phyloP scores from a whole-genome alignment of 306 rosid species.

The Acacia acuminata region DNA sequence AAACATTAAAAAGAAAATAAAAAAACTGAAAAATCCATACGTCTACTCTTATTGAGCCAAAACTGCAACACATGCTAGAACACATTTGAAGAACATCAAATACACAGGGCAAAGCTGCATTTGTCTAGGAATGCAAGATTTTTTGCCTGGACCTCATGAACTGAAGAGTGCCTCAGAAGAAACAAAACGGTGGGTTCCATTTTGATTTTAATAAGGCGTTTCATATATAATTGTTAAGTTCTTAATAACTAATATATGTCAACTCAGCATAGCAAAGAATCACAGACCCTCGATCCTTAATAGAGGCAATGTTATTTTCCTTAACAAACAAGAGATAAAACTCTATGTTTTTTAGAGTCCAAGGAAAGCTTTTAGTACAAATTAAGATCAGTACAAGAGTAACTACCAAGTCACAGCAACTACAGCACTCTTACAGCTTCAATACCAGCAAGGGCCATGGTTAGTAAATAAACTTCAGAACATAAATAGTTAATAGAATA shows the following conservation, averaged over 20 bases:
- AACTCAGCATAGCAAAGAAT: neutral
- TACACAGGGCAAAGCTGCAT: neutral
- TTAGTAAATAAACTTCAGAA: neutral
- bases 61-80: neutral
- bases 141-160: conserved; percentile 7
- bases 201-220: neutral
- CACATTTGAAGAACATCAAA: neutral
- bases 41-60: neutral
- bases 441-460: neutral
- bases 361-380: neutral
- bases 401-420: neutral
- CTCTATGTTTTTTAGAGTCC: neutral
- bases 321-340: neutral
- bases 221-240: neutral
- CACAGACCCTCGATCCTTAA: neutral
- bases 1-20: neutral
- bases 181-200: neutral
- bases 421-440: neutral
- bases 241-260: neutral
- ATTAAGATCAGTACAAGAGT: neutral
- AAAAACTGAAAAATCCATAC: neutral
- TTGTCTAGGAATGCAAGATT: neutral
- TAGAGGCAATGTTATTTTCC: neutral
- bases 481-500: neutral
- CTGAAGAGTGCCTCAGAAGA: neutral